Evolutionary conservation across 2,329 filamentous ascomycete species (phyloP).

Genomic region (Botryosphaeria agaves): DNA sequence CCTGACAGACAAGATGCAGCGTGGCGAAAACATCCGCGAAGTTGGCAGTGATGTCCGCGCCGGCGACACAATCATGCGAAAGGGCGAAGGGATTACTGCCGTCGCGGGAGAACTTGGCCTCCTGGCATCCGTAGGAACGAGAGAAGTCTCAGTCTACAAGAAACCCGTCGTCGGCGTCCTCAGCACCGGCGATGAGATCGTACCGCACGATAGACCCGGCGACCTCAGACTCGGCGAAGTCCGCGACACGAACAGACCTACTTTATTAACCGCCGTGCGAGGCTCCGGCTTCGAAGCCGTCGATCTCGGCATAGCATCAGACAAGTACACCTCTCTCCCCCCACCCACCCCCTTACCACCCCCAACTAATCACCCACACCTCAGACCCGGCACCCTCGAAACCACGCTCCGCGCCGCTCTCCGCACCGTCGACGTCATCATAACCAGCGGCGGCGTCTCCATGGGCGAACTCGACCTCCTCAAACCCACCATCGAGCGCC

Average conservation of each 20-base stretch:
- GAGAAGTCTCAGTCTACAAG: constrained; percentile 52
- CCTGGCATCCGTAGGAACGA: constrained; percentile 66
- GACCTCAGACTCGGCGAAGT: constrained; percentile 65
- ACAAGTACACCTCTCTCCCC: constrained; percentile 29
- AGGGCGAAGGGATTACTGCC: constrained; percentile 68
- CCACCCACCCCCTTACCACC: constrained; percentile 2
- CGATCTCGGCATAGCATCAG: constrained; percentile 72
- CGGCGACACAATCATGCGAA: constrained; percentile 51
- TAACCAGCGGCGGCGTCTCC: constrained; percentile 87
- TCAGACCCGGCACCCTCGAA: constrained; percentile 52
- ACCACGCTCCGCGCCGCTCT: constrained; percentile 59
- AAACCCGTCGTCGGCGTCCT: constrained; percentile 70
- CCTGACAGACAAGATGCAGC: constrained; percentile 53
- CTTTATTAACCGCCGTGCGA: constrained; percentile 59
- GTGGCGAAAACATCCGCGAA: constrained; percentile 79
- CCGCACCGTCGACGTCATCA: constrained; percentile 58
- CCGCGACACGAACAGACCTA: constrained; percentile 81
- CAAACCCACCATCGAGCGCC: constrained; percentile 86
- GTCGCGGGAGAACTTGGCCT: constrained; percentile 85
- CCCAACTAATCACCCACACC: constrained; percentile 9
- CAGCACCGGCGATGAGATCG: constrained; percentile 89
- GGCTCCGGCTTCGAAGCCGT: constrained; percentile 63
- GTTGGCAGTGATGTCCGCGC: constrained; percentile 71
- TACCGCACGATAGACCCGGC: constrained; percentile 49
- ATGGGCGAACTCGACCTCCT: constrained; percentile 97